These are phyloP conservation scores for Suillus americanus DNA, from an alignment of 768 basidiomycete genomes.

Conservation along the genomic window DNA sequence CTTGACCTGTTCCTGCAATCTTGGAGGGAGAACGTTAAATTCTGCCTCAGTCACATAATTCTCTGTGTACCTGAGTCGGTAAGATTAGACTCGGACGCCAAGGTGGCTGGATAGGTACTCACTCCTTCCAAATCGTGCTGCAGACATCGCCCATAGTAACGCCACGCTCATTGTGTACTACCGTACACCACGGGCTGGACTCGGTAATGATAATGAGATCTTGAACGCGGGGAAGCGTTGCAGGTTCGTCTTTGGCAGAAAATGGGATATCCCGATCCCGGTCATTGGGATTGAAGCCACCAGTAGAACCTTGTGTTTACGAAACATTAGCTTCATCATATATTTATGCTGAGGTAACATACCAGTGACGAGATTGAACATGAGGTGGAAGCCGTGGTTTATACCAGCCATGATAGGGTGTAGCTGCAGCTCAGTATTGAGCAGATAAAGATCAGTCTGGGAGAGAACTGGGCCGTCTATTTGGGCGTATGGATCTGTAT, in stretches of 20 bases:
- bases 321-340: not conserved
- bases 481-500: slow-evolving; percentile 40
- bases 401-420: slow-evolving; percentile 68
- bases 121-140: slow-evolving; percentile 75
- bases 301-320: slow-evolving; percentile 47
- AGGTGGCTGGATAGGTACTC: slow-evolving; percentile 25
- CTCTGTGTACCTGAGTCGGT: slow-evolving; percentile 59
- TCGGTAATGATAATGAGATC: slow-evolving; percentile 60
- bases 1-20: slow-evolving; percentile 72
- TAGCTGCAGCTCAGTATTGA: slow-evolving; percentile 66
- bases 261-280: slow-evolving; percentile 60
- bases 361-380: slow-evolving; percentile 75
- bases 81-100: slow-evolving; percentile 8
- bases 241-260: slow-evolving; percentile 57
- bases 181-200: slow-evolving; percentile 77
- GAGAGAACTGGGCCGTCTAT: slow-evolving; percentile 64
- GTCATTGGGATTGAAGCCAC: slow-evolving; percentile 59
- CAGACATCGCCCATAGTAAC: slow-evolving; percentile 81
- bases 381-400: slow-evolving; percentile 53
- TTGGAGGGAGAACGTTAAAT: slow-evolving; percentile 55
- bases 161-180: slow-evolving; percentile 66
- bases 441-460: slow-evolving; percentile 80
- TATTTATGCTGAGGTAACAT: slow-evolving; percentile 9
- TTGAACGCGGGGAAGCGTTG: slow-evolving; percentile 64
- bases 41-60: slow-evolving; percentile 66